Evolutionary conservation across 2,329 filamentous ascomycete genomes (phyloP).

Genomic region (Mariannaea elegans): DNA sequence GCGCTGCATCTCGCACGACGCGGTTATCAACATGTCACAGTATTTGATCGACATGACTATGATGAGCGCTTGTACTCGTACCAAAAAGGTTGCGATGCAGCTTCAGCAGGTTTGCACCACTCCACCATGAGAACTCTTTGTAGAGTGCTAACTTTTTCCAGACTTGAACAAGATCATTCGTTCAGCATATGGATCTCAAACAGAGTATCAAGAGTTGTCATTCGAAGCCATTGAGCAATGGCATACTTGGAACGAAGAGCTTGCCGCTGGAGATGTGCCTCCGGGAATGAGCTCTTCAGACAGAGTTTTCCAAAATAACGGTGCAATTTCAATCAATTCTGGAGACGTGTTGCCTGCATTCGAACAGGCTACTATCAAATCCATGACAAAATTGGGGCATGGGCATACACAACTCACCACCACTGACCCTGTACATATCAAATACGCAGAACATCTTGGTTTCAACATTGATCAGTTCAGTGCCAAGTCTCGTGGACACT

Average conservation of each 20-base stretch:
- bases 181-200: slow-evolving; percentile 51
- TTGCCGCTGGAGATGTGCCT: slow-evolving; percentile 44
- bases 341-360: slow-evolving; percentile 40
- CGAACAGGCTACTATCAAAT: slow-evolving; percentile 47
- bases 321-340: slow-evolving; percentile 43
- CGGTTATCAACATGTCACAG: slow-evolving; percentile 57
- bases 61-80: slow-evolving; percentile 52
- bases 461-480: slow-evolving; percentile 51
- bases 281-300: slow-evolving; percentile 48
- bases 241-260: slow-evolving; percentile 55
- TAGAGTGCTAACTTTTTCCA: background rate
- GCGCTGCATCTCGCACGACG: slow-evolving; percentile 43
- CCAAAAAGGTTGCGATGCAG: slow-evolving; percentile 48
- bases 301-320: slow-evolving; percentile 50
- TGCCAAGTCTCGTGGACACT: slow-evolving; percentile 28
- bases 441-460: slow-evolving; percentile 36
- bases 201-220: slow-evolving; percentile 56
- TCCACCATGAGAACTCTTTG: no score
- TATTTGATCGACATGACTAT: slow-evolving; percentile 58
- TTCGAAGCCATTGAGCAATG: slow-evolving; percentile 52
- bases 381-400: slow-evolving; percentile 47
- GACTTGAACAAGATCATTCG: slow-evolving; percentile 52
- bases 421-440: slow-evolving; percentile 38
- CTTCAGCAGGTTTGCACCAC: slow-evolving; percentile 48
- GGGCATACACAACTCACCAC: slow-evolving; percentile 47